Evolutionary conservation across 1,284 basidiomycete genomes (phyloP), one percentile per base, ranked within the genome.

Genomic region (Phylloporus gajari): DNA sequence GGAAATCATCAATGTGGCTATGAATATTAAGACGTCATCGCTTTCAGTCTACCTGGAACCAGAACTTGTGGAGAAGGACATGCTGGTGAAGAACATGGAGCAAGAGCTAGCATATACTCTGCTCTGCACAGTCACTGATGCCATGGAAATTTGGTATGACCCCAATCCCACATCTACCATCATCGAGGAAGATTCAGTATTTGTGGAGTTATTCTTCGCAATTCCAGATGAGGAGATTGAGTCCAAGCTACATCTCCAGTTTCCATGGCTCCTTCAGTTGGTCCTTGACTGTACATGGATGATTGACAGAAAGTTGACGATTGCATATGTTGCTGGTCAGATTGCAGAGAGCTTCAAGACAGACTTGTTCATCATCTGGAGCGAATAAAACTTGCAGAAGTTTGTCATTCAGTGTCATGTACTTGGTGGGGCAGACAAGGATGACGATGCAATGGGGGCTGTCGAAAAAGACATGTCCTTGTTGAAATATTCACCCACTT

Each of bases 181-280:
- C 80, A 98, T 99, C 81, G 96, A 97, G 77, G 97, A 99, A 80
- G 98, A 99, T 84, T 87, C 91, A 66, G 92, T 97, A 68, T 99
- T 99, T 81, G 98, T 99, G 68, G 96, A 99, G 79, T 97, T 97
- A 0, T 99, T 99, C 94, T 99, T 99, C 82, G 97, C 97, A 70
- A 99, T 99, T 83, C 97, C n/a, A n/a, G n/a, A n/a, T n/a, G n/a
- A n/a, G n/a, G n/a, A n/a, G n/a, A n/a, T n/a, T n/a, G n/a, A n/a
- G 82, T 89, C 91, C 19, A 97, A 97, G 78, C 86, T 98, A 3
- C 94, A 97, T 77, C 88, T 96, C 1, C 95, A 97, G 82, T 99
- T 97, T 3, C 97, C 97, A 0, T 99, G 98, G 98, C 87, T 99
- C 44, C 91, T 99, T 65, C 96, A 97, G 86, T 91, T 99, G 60